phyloP scores from a whole-genome alignment of 2,329 filamentous ascomycete species.

The Pezicula neosporulosa region DNA sequence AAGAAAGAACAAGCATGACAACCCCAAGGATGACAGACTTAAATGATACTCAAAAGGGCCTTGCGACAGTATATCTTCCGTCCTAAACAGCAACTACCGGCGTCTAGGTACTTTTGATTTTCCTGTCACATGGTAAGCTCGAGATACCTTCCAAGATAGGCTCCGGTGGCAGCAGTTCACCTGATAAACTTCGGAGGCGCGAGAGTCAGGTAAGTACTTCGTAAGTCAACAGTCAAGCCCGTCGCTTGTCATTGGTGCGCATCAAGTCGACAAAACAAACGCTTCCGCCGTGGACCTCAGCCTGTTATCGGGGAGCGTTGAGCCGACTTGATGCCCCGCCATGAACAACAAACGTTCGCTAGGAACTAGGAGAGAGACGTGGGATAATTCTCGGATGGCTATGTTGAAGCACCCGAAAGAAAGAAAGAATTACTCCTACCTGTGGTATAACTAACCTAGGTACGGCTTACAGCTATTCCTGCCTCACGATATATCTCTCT shows the following conservation, averaged over 20 bases:
- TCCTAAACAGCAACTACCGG: too few species aligned
- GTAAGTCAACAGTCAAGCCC: not conserved
- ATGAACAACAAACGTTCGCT: not conserved
- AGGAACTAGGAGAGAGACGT: not conserved
- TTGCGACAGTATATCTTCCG: too few species aligned
- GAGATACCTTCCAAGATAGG: too few species aligned
- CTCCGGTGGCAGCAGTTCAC: not conserved
- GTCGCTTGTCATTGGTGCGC: constrained; percentile 11
- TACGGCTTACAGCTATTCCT: not conserved
- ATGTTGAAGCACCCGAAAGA: not conserved
- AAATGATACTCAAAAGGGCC: too few species aligned
- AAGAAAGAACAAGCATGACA: too few species aligned
- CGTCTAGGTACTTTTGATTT: too few species aligned
- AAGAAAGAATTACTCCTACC: not conserved
- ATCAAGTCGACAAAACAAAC: not conserved
- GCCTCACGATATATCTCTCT: not conserved
- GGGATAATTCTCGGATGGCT: not conserved
- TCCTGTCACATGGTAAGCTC: too few species aligned
- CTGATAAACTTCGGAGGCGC: not conserved
- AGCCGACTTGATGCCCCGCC: constrained; percentile 6
- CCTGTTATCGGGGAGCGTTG: constrained; percentile 3
- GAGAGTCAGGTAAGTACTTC: too few species aligned
- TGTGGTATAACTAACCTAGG: not conserved
- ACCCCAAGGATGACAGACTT: too few species aligned
- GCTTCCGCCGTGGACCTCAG: not conserved